phyloP scores from a whole-genome alignment of 305 asterid species.

The Plantago rigida region DNA sequence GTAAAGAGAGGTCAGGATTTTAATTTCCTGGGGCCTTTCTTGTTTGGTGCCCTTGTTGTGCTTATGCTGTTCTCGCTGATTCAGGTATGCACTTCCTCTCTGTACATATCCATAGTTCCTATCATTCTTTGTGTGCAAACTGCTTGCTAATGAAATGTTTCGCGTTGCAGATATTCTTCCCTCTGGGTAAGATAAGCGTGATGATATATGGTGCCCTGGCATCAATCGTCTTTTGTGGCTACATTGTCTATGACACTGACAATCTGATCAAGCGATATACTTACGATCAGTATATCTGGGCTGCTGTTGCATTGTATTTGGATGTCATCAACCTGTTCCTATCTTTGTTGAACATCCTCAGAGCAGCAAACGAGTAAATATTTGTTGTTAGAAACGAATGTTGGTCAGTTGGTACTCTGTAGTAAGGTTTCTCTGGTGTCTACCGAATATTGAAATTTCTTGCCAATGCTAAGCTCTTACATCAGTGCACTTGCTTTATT shows the following conservation, averaged over 20 bases:
- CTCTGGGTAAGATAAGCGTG: conserved; percentile 57
- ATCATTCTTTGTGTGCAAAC: neutral
- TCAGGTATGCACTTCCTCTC: conserved; percentile 45
- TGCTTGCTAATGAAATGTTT: neutral
- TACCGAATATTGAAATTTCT: no score
- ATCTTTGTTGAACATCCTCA: neutral
- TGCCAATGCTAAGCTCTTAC: no score
- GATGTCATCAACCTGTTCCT: conserved; percentile 88
- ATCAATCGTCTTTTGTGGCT: conserved; percentile 84
- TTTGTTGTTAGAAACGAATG: no score
- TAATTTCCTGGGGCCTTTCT: conserved; percentile 79
- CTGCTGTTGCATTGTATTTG: conserved; percentile 81
- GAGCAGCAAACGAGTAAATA: neutral
- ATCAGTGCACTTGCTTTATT: no score
- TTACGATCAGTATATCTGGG: conserved; percentile 90
- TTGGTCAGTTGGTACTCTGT: no score
- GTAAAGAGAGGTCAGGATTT: conserved; percentile 85
- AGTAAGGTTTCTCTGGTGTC: no score
- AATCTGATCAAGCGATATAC: conserved; percentile 89
- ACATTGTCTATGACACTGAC: conserved; percentile 75
- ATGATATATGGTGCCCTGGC: conserved; percentile 62
- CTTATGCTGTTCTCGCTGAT: conserved; percentile 69
- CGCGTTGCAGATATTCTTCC: conserved; percentile 63
- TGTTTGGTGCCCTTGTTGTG: conserved; percentile 74
- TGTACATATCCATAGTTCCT: neutral